Percentiles rank a stretch among this genome's conserved stretches.
Conservation (phyloP, 129 eudicot genomes). For the Escallonia rubra region DNA sequence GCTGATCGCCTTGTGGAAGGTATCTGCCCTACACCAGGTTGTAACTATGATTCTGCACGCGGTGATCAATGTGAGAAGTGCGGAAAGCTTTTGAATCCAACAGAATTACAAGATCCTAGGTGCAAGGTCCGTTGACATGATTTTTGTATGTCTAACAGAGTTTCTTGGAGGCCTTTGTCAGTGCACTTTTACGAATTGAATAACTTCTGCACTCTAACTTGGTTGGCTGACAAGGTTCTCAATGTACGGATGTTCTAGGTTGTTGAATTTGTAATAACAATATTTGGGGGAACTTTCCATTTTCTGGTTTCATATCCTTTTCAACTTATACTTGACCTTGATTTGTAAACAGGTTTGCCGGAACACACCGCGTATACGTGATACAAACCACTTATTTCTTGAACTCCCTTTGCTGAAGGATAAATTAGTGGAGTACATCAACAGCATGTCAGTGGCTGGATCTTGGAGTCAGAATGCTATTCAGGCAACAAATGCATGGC, state of each 20-base stretch:
- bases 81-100: conserved; percentile 83
- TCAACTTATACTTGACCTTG: not conserved
- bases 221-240: not conserved
- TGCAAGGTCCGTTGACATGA: conserved; percentile 60
- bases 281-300: not conserved
- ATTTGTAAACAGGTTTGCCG: conserved; percentile 57
- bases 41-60: conserved; percentile 93
- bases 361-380: conserved; percentile 76
- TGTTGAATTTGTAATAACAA: not conserved
- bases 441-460: conserved; percentile 69
- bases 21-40: conserved; percentile 76
- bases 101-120: conserved; percentile 73
- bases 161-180: too few species aligned
- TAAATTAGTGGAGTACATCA: conserved; percentile 60
- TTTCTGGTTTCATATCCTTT: not conserved
- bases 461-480: conserved; percentile 96
- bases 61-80: conserved; percentile 98
- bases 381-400: conserved; percentile 87
- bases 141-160: too few species aligned
- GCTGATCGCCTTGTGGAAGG: conserved; percentile 98
- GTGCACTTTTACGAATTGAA: too few species aligned
- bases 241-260: not conserved
- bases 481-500: conserved; percentile 91
- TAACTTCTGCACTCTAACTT: too few species aligned
- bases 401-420: conserved; percentile 81